Evolutionary conservation across 179 eudicot genomes (phyloP), one percentile per base, ranked within the genome.

Genomic region (Sideroxylon spinosum): DNA sequence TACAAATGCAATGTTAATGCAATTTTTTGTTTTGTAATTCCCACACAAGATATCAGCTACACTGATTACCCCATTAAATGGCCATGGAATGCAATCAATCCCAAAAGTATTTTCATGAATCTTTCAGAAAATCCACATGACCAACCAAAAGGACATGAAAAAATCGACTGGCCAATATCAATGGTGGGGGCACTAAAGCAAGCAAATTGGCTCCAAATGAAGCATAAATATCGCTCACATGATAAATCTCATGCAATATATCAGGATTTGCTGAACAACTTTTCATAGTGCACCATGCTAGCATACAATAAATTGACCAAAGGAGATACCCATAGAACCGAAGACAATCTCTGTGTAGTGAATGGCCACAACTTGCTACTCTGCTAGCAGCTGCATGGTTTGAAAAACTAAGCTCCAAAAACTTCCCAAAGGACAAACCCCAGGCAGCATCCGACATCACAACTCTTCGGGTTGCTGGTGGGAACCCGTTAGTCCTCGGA

Each of bases 401-500:
- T 76, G 99, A 96, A 85, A 96, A 96, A 82, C 99, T 96, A 71
- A 96, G 98, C 84, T 96, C 98, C 87, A 96, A 82, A 89, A 96
- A 96, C 85, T 96, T 96, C 79, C 99, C 99, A 78, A 96, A 94
- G 64, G 99, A 96, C 86, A 96, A 87, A 16, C 99, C 98, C 99
- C 99, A 96, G 62, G 99, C 99, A 79, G 99, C 99, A 86, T 96
- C 98, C 72, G 99, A 96, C 99, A 96, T 96, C 70, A 94, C 86
- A 57, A 95, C 82, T 84, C 99, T 94, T 80, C 90, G 85, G 78
- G 99, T 96, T 75, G 99, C 97, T 0, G 98, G 99, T 57, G 99
- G 99, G 78, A 88, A 89, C 68, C 99, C 94, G 64, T 83, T 87
- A 48, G 77, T 81, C 78, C 99, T 85, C 67, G 99, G 99, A 82